Evolutionary conservation across 106 monocot species (phyloP).

Genomic region (Vanilla planifolia): DNA sequence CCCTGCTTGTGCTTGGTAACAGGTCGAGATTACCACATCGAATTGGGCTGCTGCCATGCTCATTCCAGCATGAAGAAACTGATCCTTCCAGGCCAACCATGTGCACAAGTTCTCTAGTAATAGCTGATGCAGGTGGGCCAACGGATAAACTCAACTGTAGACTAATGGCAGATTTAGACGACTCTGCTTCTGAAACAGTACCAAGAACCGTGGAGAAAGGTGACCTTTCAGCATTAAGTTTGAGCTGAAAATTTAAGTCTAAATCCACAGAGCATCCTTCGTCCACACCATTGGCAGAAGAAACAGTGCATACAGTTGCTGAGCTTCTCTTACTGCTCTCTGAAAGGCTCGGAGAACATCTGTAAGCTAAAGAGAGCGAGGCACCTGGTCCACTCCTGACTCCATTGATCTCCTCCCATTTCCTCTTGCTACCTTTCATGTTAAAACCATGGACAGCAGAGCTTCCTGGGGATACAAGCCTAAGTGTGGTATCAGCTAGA

Average conservation of each 20-base stretch:
- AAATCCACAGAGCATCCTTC: conserved; percentile 37
- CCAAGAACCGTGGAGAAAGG: not conserved
- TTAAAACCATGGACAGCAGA: conserved; percentile 9
- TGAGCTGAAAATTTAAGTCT: conserved; percentile 37
- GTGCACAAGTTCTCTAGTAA: conserved; percentile 5
- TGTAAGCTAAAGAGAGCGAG: conserved; percentile 28
- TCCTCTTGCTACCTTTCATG: conserved; percentile 36
- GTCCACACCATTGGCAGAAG: conserved; percentile 38
- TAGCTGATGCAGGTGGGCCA: conserved; percentile 35
- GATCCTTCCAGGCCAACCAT: conserved; percentile 9
- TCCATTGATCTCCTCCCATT: conserved; percentile 17
- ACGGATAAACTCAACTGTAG: conserved; percentile 54
- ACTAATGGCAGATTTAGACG: conserved; percentile 11
- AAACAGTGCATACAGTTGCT: conserved; percentile 28
- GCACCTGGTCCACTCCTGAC: conserved; percentile 5
- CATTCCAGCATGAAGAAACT: conserved; percentile 11
- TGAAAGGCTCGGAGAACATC: conserved; percentile 29
- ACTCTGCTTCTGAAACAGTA: not conserved
- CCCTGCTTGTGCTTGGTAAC: conserved; percentile 9
- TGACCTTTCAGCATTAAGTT: conserved; percentile 19
- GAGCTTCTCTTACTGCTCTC: conserved; percentile 56
- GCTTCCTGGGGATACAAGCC: conserved; percentile 4
- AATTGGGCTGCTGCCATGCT: conserved; percentile 5
- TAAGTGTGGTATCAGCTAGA: conserved; percentile 11
- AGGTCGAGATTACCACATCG: conserved; percentile 6